Conservation (phyloP, 352 stramenopile genomes). For the Globisporangium nunn region DNA sequence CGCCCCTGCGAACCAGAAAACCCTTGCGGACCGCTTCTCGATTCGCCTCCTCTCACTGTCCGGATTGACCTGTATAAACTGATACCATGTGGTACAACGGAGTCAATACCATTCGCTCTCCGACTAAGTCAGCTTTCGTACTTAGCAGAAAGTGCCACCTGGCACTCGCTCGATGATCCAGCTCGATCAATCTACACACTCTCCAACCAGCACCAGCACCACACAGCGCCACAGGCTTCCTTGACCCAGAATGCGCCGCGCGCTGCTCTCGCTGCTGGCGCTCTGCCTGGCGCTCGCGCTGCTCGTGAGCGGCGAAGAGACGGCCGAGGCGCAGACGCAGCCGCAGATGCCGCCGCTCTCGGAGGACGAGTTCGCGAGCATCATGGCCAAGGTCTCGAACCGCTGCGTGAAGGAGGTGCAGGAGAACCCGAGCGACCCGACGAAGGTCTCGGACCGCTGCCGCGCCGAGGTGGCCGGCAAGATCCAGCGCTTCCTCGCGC, state of each 20-base stretch:
- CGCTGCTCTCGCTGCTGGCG: slow-evolving; percentile 38
- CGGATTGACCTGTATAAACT: too few species aligned
- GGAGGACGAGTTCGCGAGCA: slow-evolving; percentile 49
- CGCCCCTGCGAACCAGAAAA: too few species aligned
- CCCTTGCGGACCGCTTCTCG: too few species aligned
- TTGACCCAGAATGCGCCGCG: slow-evolving; percentile 27
- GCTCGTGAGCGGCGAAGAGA: slow-evolving; percentile 16
- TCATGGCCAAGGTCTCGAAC: slow-evolving; percentile 69
- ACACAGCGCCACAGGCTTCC: background rate
- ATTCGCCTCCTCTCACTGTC: too few species aligned
- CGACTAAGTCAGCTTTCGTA: background rate
- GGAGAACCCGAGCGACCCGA: slow-evolving; percentile 52
- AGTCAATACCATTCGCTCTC: background rate
- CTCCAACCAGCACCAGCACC: background rate
- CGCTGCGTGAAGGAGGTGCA: slow-evolving; percentile 70
- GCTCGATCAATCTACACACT: background rate
- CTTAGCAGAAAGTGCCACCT: too few species aligned
- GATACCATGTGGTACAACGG: too few species aligned
- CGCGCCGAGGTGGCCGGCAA: slow-evolving; percentile 41
- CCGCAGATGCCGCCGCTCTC: slow-evolving; percentile 36
- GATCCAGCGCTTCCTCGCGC: slow-evolving; percentile 57
- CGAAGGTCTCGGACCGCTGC: slow-evolving; percentile 63
- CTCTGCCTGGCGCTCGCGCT: slow-evolving; percentile 28
- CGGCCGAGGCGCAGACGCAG: slow-evolving; percentile 32
- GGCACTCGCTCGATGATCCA: background rate